Base-by-base conservation (phyloP, 768 basidiomycete genomes). In the Leccinum broughii region DNA sequence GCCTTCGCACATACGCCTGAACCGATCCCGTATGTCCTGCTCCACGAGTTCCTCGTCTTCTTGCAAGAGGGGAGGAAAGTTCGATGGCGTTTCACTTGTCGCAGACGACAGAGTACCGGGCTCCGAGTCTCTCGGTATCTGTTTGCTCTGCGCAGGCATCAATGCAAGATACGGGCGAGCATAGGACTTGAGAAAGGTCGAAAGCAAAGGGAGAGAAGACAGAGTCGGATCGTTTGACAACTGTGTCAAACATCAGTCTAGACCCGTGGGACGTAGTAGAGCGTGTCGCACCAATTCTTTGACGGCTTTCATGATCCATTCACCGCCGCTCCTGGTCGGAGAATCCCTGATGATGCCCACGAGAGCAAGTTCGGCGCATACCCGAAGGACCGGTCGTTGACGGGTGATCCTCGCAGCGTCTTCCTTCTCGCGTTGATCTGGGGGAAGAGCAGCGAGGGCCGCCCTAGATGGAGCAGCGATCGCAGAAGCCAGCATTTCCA, bases 101-200 rank as follows among this genome's bases (percentile, higher is more conserved):
- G 71, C 62, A 20, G 70, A 69, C 7, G 86, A 84, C 26, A 88
- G 71, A 6, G 77, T 83, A 2, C 85, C 87, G 26, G 82, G 80
- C 62, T 88, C 87, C 6, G 82, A 70, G 14, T 81, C 72, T 13
- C 77, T 70, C 1, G 84, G 72, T 62, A 87, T 80, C 72, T 90
- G 91, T 67, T 86, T 91, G 22, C 77, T 75, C 15, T 70, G 20
- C 78, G 73, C 80, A 1, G 88, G 83, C 0, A 75, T 74, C 55
- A 92, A 80, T n/a, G 95, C 94, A 51, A 98, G 86, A 75, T 87
- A 99, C 0, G 93, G 90, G 7, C 87, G 82, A 7, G 89, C 86
- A 71, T 93, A 97, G n/a, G 90, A 85, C 73, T 97, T 98, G 64
- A 98, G 84, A 72, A 98, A 98, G 0, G 90, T 94, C 8, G 92